Conservation (phyloP, 768 basidiomycete species). For the Pulveroboletus frians region DNA sequence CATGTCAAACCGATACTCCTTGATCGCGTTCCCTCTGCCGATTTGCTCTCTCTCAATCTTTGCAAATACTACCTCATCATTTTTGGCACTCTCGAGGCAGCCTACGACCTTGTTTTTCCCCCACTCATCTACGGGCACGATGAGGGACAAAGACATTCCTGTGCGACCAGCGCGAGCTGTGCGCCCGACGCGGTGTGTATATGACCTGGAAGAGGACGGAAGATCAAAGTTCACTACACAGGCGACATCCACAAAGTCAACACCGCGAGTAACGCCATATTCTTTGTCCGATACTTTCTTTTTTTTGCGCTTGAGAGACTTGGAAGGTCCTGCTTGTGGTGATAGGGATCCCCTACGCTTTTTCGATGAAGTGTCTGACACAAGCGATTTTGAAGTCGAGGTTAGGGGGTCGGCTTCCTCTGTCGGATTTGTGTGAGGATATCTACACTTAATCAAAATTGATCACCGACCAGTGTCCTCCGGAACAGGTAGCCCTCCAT, state of each 20-base stretch:
- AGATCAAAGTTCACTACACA: slow-evolving; percentile 99
- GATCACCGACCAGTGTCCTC: slow-evolving; percentile 31
- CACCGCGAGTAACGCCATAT: slow-evolving; percentile 91
- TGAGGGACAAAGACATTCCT: slow-evolving; percentile 87
- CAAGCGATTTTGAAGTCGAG: slow-evolving; percentile 10
- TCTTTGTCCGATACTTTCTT: slow-evolving; percentile 57
- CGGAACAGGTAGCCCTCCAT: slow-evolving; percentile 13
- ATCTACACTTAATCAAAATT: slow-evolving; percentile 14
- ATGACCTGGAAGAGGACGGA: slow-evolving; percentile 80
- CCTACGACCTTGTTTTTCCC: slow-evolving; percentile 74
- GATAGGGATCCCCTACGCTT: slow-evolving; percentile 59
- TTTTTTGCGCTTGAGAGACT: slow-evolving; percentile 50
- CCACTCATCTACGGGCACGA: slow-evolving; percentile 66
- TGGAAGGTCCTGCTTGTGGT: slow-evolving; percentile 34
- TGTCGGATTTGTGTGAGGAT: slow-evolving; percentile 28
- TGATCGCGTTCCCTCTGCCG: slow-evolving; percentile 49
- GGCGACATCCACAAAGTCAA: slow-evolving; percentile 95
- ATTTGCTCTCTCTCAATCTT: slow-evolving; percentile 75
- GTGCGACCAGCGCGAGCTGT: slow-evolving; percentile 94
- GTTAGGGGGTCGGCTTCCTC: slow-evolving; percentile 40
- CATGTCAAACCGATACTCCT: slow-evolving; percentile 93
- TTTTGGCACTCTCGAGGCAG: slow-evolving; percentile 58
- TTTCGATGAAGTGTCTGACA: slow-evolving; percentile 18
- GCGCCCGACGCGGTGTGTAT: slow-evolving; percentile 93
- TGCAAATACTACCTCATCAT: slow-evolving; percentile 61